phyloP scores from a whole-genome alignment of 805 yeast genomes.

The Nakazawaea populi region DNA sequence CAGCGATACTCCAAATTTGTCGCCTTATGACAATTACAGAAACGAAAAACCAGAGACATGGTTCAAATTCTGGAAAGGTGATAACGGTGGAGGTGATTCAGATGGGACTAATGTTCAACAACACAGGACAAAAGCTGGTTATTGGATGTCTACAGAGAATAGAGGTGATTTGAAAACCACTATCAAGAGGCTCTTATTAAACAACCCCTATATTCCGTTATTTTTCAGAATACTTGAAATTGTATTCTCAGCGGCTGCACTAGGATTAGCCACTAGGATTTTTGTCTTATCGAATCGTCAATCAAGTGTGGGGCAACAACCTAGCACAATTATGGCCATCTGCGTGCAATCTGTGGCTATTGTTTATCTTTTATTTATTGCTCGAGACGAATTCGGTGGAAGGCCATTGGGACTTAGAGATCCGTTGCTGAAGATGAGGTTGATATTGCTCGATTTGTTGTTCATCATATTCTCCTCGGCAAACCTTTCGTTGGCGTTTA shows the following conservation, averaged over 20 bases:
- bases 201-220: constrained; percentile 78
- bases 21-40: constrained; percentile 10
- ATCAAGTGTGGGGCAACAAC: constrained; percentile 55
- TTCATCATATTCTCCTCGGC: constrained; percentile 89
- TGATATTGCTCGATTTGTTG: constrained; percentile 74
- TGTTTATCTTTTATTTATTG: constrained; percentile 71
- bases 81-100: constrained; percentile 14
- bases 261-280: constrained; percentile 66
- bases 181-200: constrained; percentile 51
- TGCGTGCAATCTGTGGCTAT: constrained; percentile 77
- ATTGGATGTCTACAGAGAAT: constrained; percentile 63
- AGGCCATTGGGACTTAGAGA: constrained; percentile 88
- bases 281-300: constrained; percentile 31
- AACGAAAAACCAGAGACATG: constrained; percentile 5
- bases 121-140: constrained; percentile 52
- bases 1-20: constrained; percentile 25
- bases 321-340: constrained; percentile 91
- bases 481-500: constrained; percentile 78
- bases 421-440: constrained; percentile 75
- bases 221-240: constrained; percentile 59
- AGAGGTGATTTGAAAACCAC: constrained; percentile 61
- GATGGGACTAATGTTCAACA: constrained; percentile 13
- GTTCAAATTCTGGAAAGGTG: not conserved
- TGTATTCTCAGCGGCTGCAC: constrained; percentile 56
- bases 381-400: constrained; percentile 87